phyloP scores from a whole-genome alignment of 352 stramenopile genomes.

The Phytophthora pini region DNA sequence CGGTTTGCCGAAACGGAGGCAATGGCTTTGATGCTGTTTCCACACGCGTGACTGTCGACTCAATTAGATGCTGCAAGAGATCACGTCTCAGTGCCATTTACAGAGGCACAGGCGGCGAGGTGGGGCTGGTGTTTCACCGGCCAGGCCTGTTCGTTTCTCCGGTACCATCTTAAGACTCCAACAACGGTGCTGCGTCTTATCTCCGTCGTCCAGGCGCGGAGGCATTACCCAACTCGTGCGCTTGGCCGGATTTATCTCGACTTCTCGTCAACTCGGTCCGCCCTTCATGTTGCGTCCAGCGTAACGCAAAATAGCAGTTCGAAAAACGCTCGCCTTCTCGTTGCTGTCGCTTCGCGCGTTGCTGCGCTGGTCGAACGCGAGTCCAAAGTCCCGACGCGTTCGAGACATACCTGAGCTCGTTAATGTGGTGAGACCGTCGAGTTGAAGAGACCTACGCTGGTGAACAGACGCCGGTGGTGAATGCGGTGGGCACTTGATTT shows the following conservation, averaged over 20 bases:
- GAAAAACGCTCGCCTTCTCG: constrained; percentile 14
- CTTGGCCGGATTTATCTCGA: constrained; percentile 33
- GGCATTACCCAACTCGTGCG: background rate
- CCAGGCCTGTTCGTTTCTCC: constrained; percentile 22
- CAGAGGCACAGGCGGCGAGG: constrained; percentile 5
- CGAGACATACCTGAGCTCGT: no score
- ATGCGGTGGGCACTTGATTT: constrained; percentile 22
- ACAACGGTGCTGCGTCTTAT: constrained; percentile 33
- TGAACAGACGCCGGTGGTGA: constrained; percentile 13
- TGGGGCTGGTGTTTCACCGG: constrained; percentile 5
- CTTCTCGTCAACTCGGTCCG: constrained; percentile 17
- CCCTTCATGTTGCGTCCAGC: constrained; percentile 17
- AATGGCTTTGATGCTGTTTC: constrained; percentile 19
- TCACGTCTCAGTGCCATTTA: constrained; percentile 25
- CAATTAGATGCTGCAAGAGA: constrained; percentile 11
- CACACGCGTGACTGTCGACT: constrained; percentile 15
- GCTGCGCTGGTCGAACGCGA: background rate
- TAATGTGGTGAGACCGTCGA: background rate
- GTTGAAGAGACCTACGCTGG: background rate
- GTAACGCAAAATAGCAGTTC: constrained; percentile 22
- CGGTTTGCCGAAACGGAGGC: constrained; percentile 29
- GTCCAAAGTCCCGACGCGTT: no score
- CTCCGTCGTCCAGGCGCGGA: constrained; percentile 1
- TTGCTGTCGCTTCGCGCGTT: background rate
- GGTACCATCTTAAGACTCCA: constrained; percentile 34